phyloP scores from a whole-genome alignment of 1,139 yeast genomes.

The Saccharomyces hybrid region DNA sequence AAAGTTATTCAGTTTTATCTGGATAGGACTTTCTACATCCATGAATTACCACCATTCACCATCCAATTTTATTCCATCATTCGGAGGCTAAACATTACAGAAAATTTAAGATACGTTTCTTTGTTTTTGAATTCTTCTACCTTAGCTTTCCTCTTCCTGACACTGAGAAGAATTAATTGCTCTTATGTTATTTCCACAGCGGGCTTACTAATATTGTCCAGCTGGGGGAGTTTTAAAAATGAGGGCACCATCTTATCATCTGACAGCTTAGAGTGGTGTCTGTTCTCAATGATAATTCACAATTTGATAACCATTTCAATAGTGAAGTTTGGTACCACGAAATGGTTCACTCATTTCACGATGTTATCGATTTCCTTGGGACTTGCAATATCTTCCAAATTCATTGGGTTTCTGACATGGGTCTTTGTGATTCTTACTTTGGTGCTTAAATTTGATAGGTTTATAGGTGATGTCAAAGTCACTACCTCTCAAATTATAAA shows the following conservation, averaged over 20 bases:
- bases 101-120: conserved; percentile 43
- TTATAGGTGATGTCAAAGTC: neutral
- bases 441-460: neutral
- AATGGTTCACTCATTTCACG: conserved; percentile 42
- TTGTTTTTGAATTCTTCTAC: conserved; percentile 32
- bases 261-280: conserved; percentile 45
- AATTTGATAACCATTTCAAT: conserved; percentile 40
- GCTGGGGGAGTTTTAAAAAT: conserved; percentile 50
- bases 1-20: neutral
- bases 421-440: neutral
- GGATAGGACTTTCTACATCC: neutral
- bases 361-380: conserved; percentile 33
- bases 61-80: conserved; percentile 14
- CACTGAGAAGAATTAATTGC: conserved; percentile 43
- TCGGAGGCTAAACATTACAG: conserved; percentile 44
- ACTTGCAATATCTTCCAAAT: conserved; percentile 41
- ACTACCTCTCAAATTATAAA: conserved; percentile 24
- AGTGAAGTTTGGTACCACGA: conserved; percentile 33
- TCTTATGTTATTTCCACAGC: conserved; percentile 38
- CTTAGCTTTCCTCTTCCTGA: conserved; percentile 37
- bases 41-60: conserved; percentile 17
- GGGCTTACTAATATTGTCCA: conserved; percentile 40
- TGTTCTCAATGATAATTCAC: conserved; percentile 39
- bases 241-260: conserved; percentile 45
- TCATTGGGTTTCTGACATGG: conserved; percentile 45